Base-by-base conservation (phyloP, 108 stramenopile species). In the Nitzschia palea region DNA sequence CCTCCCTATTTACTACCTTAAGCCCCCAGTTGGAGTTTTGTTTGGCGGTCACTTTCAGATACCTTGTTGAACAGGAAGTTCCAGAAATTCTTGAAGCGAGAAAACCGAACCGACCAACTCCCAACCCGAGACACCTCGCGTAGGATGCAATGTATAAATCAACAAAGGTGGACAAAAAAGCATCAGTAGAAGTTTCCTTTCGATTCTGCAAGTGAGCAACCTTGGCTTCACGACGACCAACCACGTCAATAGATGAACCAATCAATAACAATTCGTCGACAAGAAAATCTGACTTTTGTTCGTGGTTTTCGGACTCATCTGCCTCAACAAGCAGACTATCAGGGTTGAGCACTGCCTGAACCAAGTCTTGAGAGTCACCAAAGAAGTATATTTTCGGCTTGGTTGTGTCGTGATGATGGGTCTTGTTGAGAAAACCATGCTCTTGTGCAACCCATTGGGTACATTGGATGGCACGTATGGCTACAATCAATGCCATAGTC, bases 121-220 rank as follows among this genome's bases (percentile, higher is more conserved):
- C 68, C 44, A 58, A 25, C 15, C 44, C 22, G 5, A 69, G 29
- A 25, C 68, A 69, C 44, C 47, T 30, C 2, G 68, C 68, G 1
- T 34, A 9, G n/a, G 56, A 26, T 10, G 68, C 68, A 32, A 69
- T 57, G 50, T 69, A 69, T 14, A 69, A 47, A 33, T 69, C 68
- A 35, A 69, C 50, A 59, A 69, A 69, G 8, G 56, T 69, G 17
- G 56, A 44, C 9, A 50, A 1, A 32, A 60, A 69, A 2, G 44
- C 57, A 34, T 69, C 56, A n/a, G 35, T 17, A 2, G 30, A 12
- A 23, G 48, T 50, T 1, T 63, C 62, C 10, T 63, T 50, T 5
- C 62, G 12, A 40, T 60, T 60, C 37, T 60, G 23, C 59, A 60
- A 43, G 23, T 60, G 59, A 36, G 40, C 23, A 17, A 60, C 31